Percentiles rank a stretch among this genome's conserved stretches.
These are phyloP conservation scores for Phytophthora boehmeriae DNA, from an alignment of 352 stramenopile species.

Conservation along the genomic window DNA sequence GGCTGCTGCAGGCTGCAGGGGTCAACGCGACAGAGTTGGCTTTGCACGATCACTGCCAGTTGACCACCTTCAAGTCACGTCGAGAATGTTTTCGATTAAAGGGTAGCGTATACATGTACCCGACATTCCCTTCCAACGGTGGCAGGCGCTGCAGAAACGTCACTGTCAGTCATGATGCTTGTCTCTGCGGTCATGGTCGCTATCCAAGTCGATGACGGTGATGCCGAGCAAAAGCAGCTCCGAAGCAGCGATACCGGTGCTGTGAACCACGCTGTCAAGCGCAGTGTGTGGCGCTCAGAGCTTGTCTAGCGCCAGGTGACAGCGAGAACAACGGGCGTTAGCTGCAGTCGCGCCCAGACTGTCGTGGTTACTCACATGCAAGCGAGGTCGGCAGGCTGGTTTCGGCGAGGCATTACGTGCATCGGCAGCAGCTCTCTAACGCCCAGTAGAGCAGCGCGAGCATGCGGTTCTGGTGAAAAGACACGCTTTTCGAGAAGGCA, in stretches of 20 bases:
- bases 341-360: neutral
- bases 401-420: neutral
- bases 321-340: neutral
- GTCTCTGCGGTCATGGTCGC: constrained; percentile 4
- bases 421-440: neutral
- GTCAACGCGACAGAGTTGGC: constrained; percentile 5
- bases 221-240: neutral
- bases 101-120: neutral
- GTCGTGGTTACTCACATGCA: neutral
- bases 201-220: too few relatives aligned
- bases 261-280: neutral
- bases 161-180: constrained; percentile 9
- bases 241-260: constrained; percentile 12
- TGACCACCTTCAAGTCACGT: constrained; percentile 27
- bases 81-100: neutral
- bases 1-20: neutral
- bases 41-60: constrained; percentile 4
- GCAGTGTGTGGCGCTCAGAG: constrained; percentile 22
- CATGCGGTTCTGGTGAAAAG: constrained; percentile 7
- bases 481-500: constrained; percentile 2
- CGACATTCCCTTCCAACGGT: constrained; percentile 1
- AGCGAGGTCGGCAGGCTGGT: neutral
- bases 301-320: constrained; percentile 9
- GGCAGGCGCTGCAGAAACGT: constrained; percentile 12
- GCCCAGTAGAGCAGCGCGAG: neutral